Evolutionary conservation across 805 yeast genomes (phyloP).

Genomic region (Candida methanosorbosa): DNA sequence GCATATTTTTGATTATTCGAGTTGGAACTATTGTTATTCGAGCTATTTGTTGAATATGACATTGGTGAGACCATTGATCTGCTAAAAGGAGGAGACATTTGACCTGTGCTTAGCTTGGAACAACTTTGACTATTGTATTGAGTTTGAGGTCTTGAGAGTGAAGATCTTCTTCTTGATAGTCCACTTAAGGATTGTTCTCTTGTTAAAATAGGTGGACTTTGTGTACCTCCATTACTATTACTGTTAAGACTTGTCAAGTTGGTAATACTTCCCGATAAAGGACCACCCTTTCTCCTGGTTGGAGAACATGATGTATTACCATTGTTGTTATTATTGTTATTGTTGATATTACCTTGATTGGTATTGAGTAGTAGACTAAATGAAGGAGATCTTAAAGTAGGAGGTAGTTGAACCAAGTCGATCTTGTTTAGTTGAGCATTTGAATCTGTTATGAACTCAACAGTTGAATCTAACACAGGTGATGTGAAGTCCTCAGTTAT

Average conservation of each 20-base stretch:
- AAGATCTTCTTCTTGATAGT: constrained; percentile 3
- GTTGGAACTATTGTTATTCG: too few species aligned
- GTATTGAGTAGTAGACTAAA: not conserved
- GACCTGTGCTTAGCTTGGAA: not conserved
- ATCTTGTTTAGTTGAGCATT: constrained; percentile 56
- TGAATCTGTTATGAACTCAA: constrained; percentile 49
- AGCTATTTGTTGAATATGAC: not conserved
- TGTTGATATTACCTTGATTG: too few species aligned
- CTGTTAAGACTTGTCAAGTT: too few species aligned
- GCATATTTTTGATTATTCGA: too few species aligned
- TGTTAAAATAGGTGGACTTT: not conserved
- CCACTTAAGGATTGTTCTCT: constrained; percentile 1
- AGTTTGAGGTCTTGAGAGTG: not conserved
- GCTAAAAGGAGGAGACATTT: not conserved
- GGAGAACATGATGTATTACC: too few species aligned
- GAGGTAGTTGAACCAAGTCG: constrained; percentile 47
- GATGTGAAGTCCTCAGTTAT: constrained; percentile 63
- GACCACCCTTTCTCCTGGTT: too few species aligned
- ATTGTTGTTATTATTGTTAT: too few species aligned
- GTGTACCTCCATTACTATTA: not conserved
- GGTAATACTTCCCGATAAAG: too few species aligned
- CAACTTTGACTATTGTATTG: not conserved
- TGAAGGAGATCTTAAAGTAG: not conserved
- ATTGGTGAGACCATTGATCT: not conserved
- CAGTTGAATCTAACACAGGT: constrained; percentile 75